phyloP scores from a whole-genome alignment of 305 asterid genomes.

The Stenogyne calaminthoides region DNA sequence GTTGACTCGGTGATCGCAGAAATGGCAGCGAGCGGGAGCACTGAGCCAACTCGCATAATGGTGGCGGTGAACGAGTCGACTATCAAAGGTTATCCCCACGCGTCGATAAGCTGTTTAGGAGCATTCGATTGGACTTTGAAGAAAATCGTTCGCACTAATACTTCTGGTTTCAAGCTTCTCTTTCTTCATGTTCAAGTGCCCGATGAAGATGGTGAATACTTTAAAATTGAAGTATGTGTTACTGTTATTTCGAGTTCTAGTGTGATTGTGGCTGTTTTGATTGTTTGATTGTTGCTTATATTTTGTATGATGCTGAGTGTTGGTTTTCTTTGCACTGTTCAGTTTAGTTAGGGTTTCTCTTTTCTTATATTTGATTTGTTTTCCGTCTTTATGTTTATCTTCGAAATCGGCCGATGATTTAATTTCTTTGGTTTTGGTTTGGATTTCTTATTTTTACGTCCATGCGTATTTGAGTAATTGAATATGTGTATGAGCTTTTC shows the following conservation, averaged over 20 bases:
- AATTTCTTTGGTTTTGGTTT: not conserved
- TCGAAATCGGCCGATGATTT: not conserved
- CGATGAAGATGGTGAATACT: conserved; percentile 72
- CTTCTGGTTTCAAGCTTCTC: conserved; percentile 65
- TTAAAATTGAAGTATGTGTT: not conserved
- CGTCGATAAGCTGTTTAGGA: conserved; percentile 79
- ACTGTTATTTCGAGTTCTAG: not conserved
- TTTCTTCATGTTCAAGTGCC: conserved; percentile 81
- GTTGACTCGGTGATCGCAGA: conserved; percentile 26
- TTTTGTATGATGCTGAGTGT: not conserved
- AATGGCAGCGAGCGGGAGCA: conserved; percentile 43
- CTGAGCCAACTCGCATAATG: conserved; percentile 74
- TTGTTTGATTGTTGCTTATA: conserved; percentile 10
- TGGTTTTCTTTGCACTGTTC: not conserved
- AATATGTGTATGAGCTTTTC: not conserved
- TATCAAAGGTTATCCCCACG: conserved; percentile 79
- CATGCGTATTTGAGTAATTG: too few species aligned
- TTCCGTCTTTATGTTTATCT: not conserved
- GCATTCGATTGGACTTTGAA: conserved; percentile 86
- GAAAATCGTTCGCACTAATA: conserved; percentile 70
- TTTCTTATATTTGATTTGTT: not conserved
- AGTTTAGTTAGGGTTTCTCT: conserved; percentile 19
- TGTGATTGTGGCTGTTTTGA: not conserved
- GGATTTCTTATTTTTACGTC: too few species aligned
- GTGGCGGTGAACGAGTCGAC: conserved; percentile 81